Conservation (phyloP, 1,284 basidiomycete genomes). For the Cutaneotrichosporon mucoides region DNA sequence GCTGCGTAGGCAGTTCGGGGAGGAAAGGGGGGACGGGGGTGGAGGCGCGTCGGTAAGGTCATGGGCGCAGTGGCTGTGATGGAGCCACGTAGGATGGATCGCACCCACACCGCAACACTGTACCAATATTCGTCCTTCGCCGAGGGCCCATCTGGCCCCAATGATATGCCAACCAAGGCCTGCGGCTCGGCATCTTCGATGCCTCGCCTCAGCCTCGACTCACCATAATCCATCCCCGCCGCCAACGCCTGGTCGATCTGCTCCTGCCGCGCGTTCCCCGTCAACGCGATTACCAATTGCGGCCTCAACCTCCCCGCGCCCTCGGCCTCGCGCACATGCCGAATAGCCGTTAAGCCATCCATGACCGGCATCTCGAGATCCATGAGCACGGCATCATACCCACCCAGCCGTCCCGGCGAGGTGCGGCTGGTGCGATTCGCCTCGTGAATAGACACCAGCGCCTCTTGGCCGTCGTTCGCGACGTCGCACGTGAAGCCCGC, state of each 20-base stretch:
- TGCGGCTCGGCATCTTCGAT: too few species aligned
- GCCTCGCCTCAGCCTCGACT: too few species aligned
- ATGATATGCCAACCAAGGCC: not conserved
- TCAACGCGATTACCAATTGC: constrained; percentile 42
- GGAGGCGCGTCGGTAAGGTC: too few species aligned
- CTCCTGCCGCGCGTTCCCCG: constrained; percentile 39
- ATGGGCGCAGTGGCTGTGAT: too few species aligned
- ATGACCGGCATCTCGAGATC: constrained; percentile 42
- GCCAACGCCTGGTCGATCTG: constrained; percentile 35
- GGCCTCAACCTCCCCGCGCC: constrained; percentile 22
- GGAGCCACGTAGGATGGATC: too few species aligned
- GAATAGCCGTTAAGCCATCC: constrained; percentile 43
- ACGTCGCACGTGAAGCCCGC: constrained; percentile 32
- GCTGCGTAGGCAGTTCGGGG: not conserved
- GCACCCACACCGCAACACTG: too few species aligned
- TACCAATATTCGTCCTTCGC: too few species aligned
- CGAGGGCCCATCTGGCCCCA: too few species aligned
- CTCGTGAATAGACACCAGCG: constrained; percentile 27
- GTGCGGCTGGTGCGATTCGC: not conserved
- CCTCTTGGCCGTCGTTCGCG: constrained; percentile 45
- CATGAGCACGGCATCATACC: constrained; percentile 28
- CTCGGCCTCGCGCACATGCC: constrained; percentile 39
- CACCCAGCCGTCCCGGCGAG: not conserved
- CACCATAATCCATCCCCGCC: constrained; percentile 28
- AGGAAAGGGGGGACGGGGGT: too few species aligned